These are phyloP conservation scores for Capsicum chinense DNA, from an alignment of 257 asterid species.

Conservation along the genomic window DNA sequence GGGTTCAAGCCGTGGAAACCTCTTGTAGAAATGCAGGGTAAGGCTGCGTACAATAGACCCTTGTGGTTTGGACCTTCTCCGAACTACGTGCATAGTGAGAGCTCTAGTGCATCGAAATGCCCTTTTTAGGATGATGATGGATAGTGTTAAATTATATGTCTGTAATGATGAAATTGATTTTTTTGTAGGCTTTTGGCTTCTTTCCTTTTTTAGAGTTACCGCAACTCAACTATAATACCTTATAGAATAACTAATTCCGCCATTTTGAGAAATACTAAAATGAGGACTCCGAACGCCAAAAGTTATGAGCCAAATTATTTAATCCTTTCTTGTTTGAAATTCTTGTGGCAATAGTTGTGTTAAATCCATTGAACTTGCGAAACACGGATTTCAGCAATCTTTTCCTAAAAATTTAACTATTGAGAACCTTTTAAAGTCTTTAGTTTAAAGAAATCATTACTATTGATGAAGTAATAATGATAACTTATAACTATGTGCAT, in stretches of 20 bases:
- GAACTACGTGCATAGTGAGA: too few species aligned
- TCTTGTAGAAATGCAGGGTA: too few species aligned
- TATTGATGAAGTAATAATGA: not conserved
- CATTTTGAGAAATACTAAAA: not conserved
- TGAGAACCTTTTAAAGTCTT: not conserved
- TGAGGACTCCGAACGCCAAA: not conserved
- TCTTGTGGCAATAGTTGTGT: not conserved
- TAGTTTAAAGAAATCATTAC: not conserved
- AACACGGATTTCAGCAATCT: not conserved
- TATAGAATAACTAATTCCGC: not conserved
- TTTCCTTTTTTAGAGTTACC: not conserved
- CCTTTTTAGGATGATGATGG: not conserved
- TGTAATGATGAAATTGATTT: not conserved
- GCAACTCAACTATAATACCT: not conserved
- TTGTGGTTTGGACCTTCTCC: too few species aligned
- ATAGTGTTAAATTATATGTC: not conserved
- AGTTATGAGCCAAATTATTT: not conserved
- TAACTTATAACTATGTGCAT: not conserved
- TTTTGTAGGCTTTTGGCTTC: not conserved
- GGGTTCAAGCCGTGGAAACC: too few species aligned
- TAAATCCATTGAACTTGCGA: not conserved
- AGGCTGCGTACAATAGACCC: too few species aligned
- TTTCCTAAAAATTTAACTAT: not conserved
- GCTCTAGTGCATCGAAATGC: too few species aligned
- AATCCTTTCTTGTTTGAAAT: not conserved